Base-by-base conservation (phyloP, 768 basidiomycete genomes). In the Galerina sulciceps region DNA sequence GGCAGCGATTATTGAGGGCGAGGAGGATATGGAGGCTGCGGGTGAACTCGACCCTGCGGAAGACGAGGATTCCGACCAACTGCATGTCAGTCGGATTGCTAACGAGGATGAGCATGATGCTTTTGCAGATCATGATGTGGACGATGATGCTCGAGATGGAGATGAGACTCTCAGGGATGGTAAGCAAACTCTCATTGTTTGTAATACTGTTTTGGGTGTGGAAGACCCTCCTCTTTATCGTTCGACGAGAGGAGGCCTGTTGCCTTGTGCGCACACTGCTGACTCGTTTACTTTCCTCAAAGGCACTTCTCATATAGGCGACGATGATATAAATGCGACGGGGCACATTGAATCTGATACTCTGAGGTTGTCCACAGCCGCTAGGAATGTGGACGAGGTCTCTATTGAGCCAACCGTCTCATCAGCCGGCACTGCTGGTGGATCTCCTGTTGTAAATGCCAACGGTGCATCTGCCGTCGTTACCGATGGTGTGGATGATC, bases 1-100 rank as follows among this genome's bases (percentile, higher is more conserved):
- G 91, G 91, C 90, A 70, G 91, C 91, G 51, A 93, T 93, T 65
- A 87, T 82, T 56, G 88, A 87, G 70, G 87, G 84, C 65, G 87
- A 86, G 66, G 86, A 77, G 56, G 88, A 85, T 58, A 81, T 70
- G n/a, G 79, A 77, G 54, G 68, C 74, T n/a, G 76, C 69, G n/a
- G 67, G 65, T 57, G 74, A 76, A 60, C 73, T 76, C 68, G 78
- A 79, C 57, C 69, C 64, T 61, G 72, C 73, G 60, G 80, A 79
- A 47, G 76, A 77, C 46, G 85, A 82, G 58, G 80, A 81, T 57
- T 73, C 72, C 53, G 75, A 79, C 41, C 75, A 75, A 55, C 69
- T 79, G 54, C 76, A 79, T 69, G 77, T 79, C 61, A 80, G 76
- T 68, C 69, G 73, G 47, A 71, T 72, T 57, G 72, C 73, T 34